phyloP scores from a whole-genome alignment of 768 basidiomycete genomes.

The Amanita pseudoporphyria region DNA sequence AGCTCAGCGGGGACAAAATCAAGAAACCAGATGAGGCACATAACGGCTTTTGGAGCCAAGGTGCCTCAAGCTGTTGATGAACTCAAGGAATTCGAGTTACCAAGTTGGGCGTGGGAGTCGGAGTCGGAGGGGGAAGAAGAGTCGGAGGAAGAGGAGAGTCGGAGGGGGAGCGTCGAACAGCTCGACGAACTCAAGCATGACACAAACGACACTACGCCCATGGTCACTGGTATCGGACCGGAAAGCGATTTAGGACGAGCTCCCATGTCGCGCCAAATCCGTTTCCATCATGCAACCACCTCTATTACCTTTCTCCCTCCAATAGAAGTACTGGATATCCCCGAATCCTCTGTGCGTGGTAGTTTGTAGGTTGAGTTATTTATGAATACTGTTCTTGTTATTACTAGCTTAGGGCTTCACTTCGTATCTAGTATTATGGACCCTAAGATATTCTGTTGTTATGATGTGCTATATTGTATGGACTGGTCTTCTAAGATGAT shows the following conservation, averaged over 20 bases:
- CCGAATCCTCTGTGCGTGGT: conserved; percentile 5
- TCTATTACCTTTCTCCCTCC: neutral
- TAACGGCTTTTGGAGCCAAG: conserved; percentile 51
- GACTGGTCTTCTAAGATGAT: neutral
- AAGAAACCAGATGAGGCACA: conserved; percentile 42
- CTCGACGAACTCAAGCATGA: conserved; percentile 5
- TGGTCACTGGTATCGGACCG: neutral
- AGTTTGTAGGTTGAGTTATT: neutral
- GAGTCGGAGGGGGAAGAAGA: conserved; percentile 3
- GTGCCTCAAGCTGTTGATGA: conserved; percentile 41
- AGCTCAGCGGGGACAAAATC: conserved; percentile 31
- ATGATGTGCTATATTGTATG: neutral
- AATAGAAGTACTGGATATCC: conserved; percentile 6
- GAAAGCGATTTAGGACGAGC: neutral
- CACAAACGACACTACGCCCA: neutral
- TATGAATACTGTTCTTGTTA: neutral
- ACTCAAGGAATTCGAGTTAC: conserved; percentile 45
- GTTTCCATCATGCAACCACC: neutral
- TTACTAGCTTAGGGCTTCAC: neutral
- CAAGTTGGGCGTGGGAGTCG: conserved; percentile 33
- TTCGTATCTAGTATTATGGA: conserved; percentile 1
- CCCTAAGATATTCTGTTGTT: conserved; percentile 1
- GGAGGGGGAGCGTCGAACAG: conserved; percentile 5
- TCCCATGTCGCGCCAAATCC: neutral
- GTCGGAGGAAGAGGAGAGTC: conserved; percentile 9